Conservation (phyloP, 1,139 yeast species). For the Geotrichum klebahnii region DNA sequence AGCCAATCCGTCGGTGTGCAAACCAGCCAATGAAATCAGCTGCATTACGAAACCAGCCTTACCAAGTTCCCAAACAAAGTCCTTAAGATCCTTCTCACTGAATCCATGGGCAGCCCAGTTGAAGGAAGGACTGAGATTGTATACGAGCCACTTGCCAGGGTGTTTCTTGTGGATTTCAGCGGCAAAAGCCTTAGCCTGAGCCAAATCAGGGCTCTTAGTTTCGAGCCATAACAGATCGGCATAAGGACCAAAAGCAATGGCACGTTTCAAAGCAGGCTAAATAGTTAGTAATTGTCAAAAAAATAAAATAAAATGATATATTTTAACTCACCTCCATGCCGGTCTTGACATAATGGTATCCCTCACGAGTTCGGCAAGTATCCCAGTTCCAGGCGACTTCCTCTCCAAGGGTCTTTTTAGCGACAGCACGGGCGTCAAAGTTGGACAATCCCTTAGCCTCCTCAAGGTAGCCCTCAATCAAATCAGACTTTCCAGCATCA, state of each 20-base stretch:
- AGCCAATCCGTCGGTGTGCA: conserved; percentile 50
- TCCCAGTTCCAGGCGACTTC: conserved; percentile 53
- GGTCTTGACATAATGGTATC: conserved; percentile 48
- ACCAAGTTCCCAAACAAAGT: conserved; percentile 53
- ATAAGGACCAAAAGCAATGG: conserved; percentile 52
- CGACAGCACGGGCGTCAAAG: conserved; percentile 39
- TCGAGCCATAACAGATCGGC: conserved; percentile 58
- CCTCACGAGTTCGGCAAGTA: conserved; percentile 56
- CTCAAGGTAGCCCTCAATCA: conserved; percentile 34
- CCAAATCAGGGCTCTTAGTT: conserved; percentile 52
- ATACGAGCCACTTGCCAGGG: conserved; percentile 56
- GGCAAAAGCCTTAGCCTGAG: conserved; percentile 51
- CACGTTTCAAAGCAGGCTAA: conserved; percentile 49
- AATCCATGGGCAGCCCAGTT: conserved; percentile 58
- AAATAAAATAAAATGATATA: background rate
- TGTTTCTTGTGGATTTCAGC: conserved; percentile 44
- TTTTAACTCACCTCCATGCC: conserved; percentile 47
- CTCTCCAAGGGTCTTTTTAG: conserved; percentile 34
- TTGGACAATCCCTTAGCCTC: conserved; percentile 37
- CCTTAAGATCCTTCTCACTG: conserved; percentile 44
- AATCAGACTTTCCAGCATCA: conserved; percentile 38
- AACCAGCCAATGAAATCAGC: conserved; percentile 53
- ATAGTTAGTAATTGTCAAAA: background rate
- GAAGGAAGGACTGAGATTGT: conserved; percentile 56
- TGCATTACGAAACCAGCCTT: conserved; percentile 53